Percentiles rank a stretch among this genome's conserved stretches.
These are phyloP conservation scores for Pythium periplocum DNA, from an alignment of 352 stramenopile genomes.

Conservation along the genomic window DNA sequence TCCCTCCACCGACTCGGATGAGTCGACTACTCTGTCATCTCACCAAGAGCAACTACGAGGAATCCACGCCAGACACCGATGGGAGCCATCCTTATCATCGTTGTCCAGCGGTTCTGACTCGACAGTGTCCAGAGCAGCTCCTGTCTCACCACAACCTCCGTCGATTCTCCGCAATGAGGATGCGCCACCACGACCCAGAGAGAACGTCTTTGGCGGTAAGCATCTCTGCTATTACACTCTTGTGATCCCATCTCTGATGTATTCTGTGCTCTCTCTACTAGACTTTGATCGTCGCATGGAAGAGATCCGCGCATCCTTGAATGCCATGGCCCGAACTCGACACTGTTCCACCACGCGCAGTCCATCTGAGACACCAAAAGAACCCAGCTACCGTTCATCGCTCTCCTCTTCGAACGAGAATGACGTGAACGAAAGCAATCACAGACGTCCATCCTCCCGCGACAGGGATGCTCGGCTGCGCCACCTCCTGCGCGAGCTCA, in stretches of 20 bases:
- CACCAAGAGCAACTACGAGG: too few relatives aligned
- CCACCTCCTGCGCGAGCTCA: slow-evolving; percentile 32
- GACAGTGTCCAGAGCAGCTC: too few relatives aligned
- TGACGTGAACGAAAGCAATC: slow-evolving; percentile 6
- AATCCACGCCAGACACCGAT: slow-evolving; percentile 5
- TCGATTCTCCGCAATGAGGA: background rate
- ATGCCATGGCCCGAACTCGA: slow-evolving; percentile 33
- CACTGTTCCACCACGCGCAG: background rate
- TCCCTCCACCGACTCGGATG: too few relatives aligned
- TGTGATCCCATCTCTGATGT: too few relatives aligned
- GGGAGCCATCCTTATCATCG: slow-evolving; percentile 17
- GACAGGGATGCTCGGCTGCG: slow-evolving; percentile 32
- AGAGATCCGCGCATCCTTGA: slow-evolving; percentile 59
- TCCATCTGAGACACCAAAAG: too few relatives aligned
- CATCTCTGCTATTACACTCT: background rate
- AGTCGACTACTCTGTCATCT: too few relatives aligned
- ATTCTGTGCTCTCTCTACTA: slow-evolving; percentile 3
- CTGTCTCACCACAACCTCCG: background rate
- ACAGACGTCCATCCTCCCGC: background rate
- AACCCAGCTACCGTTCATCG: too few relatives aligned
- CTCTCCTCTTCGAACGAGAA: slow-evolving; percentile 13
- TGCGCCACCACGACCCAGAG: background rate
- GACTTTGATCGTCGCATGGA: slow-evolving; percentile 74
- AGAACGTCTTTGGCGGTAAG: slow-evolving; percentile 21
- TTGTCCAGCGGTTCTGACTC: slow-evolving; percentile 6